A percentile compares a stretch with the other conserved stretches of the same genome.
phyloP scores from a whole-genome alignment of 1,284 basidiomycete species.

The Ceratobasidium sp. region DNA sequence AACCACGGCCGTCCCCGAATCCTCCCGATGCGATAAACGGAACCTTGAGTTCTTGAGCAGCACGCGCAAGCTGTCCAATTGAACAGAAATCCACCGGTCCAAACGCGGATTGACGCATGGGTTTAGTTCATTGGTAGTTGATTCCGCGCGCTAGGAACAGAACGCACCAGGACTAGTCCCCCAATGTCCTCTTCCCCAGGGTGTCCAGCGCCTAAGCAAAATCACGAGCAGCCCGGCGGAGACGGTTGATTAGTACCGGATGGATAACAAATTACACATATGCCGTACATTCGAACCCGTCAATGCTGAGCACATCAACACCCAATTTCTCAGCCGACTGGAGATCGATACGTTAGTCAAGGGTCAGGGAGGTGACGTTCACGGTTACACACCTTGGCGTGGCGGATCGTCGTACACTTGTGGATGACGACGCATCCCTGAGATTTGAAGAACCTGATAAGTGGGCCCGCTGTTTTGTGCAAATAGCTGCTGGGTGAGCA shows the following conservation, averaged over 20 bases:
- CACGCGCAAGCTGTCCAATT: constrained; percentile 76
- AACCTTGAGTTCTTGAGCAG: constrained; percentile 83
- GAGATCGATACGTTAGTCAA: not conserved
- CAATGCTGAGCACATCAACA: constrained; percentile 87
- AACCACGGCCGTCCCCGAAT: constrained; percentile 81
- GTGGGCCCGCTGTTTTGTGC: constrained; percentile 54
- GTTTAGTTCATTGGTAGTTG: not conserved
- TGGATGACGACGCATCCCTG: constrained; percentile 85
- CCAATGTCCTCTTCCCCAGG: constrained; percentile 96
- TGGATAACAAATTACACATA: not conserved
- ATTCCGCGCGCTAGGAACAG: not conserved
- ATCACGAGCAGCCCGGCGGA: constrained; percentile 25
- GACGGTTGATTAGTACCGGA: not conserved
- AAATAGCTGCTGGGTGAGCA: constrained; percentile 2
- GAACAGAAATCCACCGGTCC: not conserved
- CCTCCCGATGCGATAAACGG: constrained; percentile 94
- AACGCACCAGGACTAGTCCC: constrained; percentile 81
- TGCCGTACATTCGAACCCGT: constrained; percentile 84
- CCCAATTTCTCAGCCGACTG: constrained; percentile 77
- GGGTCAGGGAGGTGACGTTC: constrained; percentile 24
- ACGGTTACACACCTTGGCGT: constrained; percentile 71
- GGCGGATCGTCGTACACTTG: constrained; percentile 90
- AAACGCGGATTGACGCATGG: not conserved
- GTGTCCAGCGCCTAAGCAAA: constrained; percentile 80
- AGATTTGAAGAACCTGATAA: constrained; percentile 83